Evolutionary conservation across 345 rosid genomes (phyloP), one percentile per base, ranked within the genome.

Genomic region (Acer negundo): DNA sequence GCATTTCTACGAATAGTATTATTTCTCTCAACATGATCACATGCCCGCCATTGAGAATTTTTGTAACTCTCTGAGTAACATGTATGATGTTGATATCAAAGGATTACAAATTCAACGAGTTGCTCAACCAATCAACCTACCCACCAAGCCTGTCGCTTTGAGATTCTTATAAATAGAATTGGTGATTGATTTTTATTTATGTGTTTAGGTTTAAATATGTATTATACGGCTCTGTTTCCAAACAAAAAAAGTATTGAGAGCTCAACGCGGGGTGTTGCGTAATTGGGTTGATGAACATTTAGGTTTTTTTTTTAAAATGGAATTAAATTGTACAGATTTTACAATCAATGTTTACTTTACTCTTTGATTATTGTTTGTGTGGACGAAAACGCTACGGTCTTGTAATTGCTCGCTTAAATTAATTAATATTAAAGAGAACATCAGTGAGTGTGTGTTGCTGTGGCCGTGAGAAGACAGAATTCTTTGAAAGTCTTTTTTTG

Each of bases 111-210:
- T 79, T 80, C 87, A 81, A 75, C 44, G 80, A 84, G 85, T 80
- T 76, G 89, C 79, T 86, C 89, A 86, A 78, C 89, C 78, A 82
- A 83, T 82, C 4, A 72, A 61, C 11, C 38, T 22, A 67, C 31
- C 31, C 31, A 28, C 58, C 58, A 6, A 1, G 31, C 64, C 56
- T 24, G 56, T 66, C 59, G 55, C 15, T 56, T 72, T 47, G 56
- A 59, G 61, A 24, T 47, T 35, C 59, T 19, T 46, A 12, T 35
- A 35, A 35, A 35, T 35, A 35, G 38, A 35, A 35, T 35, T 35
- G 38, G 0, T 35, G 38, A 35, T 35, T 35, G 38, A 35, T 35
- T 35, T 35, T 35, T 35, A 5, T 4, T 4, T 35, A 3, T 4
- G 7, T 35, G 6, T 35, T 35, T 35, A 35, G 6, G 6, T 35